A percentile compares a stretch with the other conserved stretches of the same genome.
Conservation (phyloP, 805 yeast genomes). For the Lachancea lanzarotensis region DNA sequence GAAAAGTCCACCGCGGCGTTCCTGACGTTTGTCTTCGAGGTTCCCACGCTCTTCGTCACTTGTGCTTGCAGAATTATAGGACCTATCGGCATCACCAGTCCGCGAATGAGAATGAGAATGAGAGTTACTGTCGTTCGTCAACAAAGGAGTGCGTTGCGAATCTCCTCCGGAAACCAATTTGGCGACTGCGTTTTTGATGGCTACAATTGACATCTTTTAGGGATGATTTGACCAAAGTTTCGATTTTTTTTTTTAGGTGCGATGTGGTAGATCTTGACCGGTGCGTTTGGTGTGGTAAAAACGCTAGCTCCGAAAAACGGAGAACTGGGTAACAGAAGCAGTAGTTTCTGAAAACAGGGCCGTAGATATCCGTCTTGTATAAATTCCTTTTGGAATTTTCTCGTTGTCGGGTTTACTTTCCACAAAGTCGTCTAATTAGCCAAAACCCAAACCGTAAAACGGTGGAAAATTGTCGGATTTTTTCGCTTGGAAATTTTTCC, state of each 20-base stretch:
- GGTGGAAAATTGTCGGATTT: too few species aligned
- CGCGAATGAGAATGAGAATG: neutral
- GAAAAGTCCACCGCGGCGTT: conserved; percentile 32
- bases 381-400: too few species aligned
- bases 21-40: conserved; percentile 8
- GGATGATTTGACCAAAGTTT: neutral
- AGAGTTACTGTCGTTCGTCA: conserved; percentile 11
- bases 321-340: too few species aligned
- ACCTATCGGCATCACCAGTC: conserved; percentile 7
- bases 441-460: too few species aligned
- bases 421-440: too few species aligned
- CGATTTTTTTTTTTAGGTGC: neutral
- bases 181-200: conserved; percentile 26
- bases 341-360: too few species aligned
- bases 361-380: too few species aligned
- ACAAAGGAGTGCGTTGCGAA: conserved; percentile 13
- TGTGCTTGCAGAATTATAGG: conserved; percentile 7
- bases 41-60: conserved; percentile 9
- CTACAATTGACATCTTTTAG: conserved; percentile 25
- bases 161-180: conserved; percentile 12
- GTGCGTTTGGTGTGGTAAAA: neutral
- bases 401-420: too few species aligned
- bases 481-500: too few species aligned
- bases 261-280: too few species aligned
- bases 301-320: too few species aligned